These are phyloP conservation scores for Cylindrodendrum hubeiense DNA, from an alignment of 2,329 filamentous ascomycete species.

Conservation along the genomic window DNA sequence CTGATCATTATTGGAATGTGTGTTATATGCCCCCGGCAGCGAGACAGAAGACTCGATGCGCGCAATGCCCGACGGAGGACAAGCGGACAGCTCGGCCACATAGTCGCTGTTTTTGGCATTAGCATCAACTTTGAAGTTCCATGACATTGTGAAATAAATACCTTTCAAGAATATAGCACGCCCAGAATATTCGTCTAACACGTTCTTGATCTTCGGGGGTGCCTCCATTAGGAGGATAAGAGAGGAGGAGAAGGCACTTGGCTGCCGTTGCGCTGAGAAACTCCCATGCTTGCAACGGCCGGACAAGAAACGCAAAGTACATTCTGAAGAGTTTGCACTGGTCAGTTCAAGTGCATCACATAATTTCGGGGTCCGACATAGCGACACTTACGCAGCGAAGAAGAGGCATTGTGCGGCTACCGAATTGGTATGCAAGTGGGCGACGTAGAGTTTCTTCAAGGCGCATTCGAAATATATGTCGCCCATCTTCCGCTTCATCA, in stretches of 20 bases:
- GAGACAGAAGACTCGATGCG: conserved; percentile 64
- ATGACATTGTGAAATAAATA: conserved; percentile 16
- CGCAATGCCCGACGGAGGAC: conserved; percentile 63
- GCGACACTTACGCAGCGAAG: conserved; percentile 58
- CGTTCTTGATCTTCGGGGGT: conserved; percentile 59
- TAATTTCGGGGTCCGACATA: not conserved
- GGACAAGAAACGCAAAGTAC: conserved; percentile 63
- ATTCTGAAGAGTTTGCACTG: conserved; percentile 38
- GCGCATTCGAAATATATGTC: conserved; percentile 61
- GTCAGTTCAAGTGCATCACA: too few species aligned
- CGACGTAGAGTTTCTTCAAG: conserved; percentile 59
- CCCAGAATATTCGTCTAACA: conserved; percentile 65
- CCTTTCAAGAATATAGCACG: conserved; percentile 67
- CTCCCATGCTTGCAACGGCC: conserved; percentile 65
- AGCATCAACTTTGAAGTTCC: not conserved
- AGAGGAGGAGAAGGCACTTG: conserved; percentile 62
- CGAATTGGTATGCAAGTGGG: conserved; percentile 60
- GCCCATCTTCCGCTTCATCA: conserved; percentile 51
- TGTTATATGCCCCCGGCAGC: conserved; percentile 60
- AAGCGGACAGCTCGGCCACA: conserved; percentile 63
- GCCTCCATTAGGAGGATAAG: conserved; percentile 54
- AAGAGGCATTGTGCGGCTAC: conserved; percentile 63
- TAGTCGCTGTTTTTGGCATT: conserved; percentile 57
- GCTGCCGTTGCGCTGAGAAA: conserved; percentile 62
- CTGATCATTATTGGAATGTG: conserved; percentile 52